These are phyloP conservation scores for Cutaneotrichosporon cavernicola DNA, from an alignment of 1,284 basidiomycete species.

Conservation along the genomic window DNA sequence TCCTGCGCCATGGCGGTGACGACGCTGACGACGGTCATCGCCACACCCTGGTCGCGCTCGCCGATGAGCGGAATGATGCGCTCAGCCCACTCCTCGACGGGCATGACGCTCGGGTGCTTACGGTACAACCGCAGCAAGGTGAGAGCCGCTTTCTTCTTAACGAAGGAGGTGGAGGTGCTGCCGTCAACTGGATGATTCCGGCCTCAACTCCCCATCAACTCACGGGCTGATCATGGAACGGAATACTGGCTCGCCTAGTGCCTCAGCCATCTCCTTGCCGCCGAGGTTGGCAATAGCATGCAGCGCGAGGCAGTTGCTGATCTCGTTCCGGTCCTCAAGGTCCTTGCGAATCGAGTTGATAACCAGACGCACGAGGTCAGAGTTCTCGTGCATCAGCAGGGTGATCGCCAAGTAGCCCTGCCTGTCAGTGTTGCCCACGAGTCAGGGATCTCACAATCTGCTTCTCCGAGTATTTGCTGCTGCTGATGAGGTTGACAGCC, in stretches of 20 bases:
- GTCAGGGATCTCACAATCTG: conserved; percentile 73
- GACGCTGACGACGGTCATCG: conserved; percentile 86
- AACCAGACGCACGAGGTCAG: conserved; percentile 89
- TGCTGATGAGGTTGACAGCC: conserved; percentile 95
- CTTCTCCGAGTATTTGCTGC: conserved; percentile 95
- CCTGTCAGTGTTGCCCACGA: conserved; percentile 4
- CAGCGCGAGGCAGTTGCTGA: conserved; percentile 92
- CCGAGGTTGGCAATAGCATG: conserved; percentile 99
- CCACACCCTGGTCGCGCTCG: conserved; percentile 88
- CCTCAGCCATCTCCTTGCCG: conserved; percentile 96
- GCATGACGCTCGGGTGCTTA: conserved; percentile 92
- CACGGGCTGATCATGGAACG: conserved; percentile 92
- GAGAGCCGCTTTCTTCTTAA: conserved; percentile 97
- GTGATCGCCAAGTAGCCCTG: conserved; percentile 97
- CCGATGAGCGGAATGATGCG: conserved; percentile 94
- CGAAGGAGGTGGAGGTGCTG: conserved; percentile 90
- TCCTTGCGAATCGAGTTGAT: conserved; percentile 99
- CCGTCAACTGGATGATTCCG: conserved; percentile 10
- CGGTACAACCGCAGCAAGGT: conserved; percentile 90
- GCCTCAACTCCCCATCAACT: conserved; percentile 43
- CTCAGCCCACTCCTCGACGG: conserved; percentile 90
- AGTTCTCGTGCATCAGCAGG: conserved; percentile 96
- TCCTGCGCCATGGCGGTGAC: conserved; percentile 96
- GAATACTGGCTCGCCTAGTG: conserved; percentile 88
- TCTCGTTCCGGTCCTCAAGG: conserved; percentile 88